Conservation (phyloP, 2,329 filamentous ascomycete genomes). For the Phialophora macrospora region DNA sequence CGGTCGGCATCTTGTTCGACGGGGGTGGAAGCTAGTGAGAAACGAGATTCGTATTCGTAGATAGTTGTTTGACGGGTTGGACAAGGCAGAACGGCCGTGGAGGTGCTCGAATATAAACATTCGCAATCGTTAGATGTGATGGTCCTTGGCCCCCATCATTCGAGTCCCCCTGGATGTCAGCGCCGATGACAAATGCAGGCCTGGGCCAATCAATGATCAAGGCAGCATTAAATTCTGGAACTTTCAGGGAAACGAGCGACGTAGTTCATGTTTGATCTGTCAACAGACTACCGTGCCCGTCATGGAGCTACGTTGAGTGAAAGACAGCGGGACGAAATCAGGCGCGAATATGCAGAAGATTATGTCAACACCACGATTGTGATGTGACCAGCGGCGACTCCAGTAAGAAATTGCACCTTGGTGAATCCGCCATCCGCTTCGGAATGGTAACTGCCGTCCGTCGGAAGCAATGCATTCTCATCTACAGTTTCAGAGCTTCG, state of each 20-base stretch:
- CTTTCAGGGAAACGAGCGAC: not conserved
- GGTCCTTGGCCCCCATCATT: not conserved
- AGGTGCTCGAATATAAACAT: not conserved
- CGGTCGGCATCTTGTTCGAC: conserved; percentile 44
- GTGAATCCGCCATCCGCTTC: not conserved
- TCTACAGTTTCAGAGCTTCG: not conserved
- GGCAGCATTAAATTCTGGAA: not conserved
- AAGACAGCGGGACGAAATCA: not conserved
- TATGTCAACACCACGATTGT: conserved; percentile 6
- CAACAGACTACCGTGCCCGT: conserved; percentile 1
- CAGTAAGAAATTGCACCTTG: not conserved
- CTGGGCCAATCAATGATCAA: not conserved
- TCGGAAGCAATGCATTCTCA: not conserved
- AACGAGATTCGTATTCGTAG: not conserved
- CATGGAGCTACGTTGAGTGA: not conserved
- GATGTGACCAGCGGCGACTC: not conserved
- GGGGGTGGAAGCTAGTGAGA: not conserved
- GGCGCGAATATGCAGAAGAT: not conserved
- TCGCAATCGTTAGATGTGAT: not conserved
- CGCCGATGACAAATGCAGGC: conserved; percentile 6
- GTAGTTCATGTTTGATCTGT: conserved; percentile 9
- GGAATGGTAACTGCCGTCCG: not conserved
- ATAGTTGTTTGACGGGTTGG: not conserved
- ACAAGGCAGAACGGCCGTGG: not conserved
- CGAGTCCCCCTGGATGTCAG: not conserved